These are phyloP conservation scores for Pseudocercospora ulei DNA, from an alignment of 2,329 filamentous ascomycete species.

Conservation along the genomic window DNA sequence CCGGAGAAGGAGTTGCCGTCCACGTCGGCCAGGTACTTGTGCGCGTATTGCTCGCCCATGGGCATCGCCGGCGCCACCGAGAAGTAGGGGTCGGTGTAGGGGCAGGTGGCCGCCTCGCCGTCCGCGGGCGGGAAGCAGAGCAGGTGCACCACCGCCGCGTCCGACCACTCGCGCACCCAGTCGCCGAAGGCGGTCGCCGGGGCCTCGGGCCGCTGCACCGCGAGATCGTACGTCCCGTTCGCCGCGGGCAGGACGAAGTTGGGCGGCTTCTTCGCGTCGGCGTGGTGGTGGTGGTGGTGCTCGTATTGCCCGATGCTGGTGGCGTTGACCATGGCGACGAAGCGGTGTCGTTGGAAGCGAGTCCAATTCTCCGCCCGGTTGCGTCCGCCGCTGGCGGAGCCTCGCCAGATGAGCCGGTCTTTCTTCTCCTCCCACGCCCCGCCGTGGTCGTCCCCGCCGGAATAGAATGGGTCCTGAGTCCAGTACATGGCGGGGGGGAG, in stretches of 20 bases:
- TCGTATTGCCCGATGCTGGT: conserved; percentile 49
- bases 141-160: conserved; percentile 40
- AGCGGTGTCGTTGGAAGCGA: conserved; percentile 65
- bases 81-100: conserved; percentile 41
- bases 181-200: conserved; percentile 29
- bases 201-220: conserved; percentile 23
- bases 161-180: conserved; percentile 37
- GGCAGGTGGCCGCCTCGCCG: conserved; percentile 35
- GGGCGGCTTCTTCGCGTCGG: conserved; percentile 29
- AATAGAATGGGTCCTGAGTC: conserved; percentile 39
- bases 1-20: conserved; percentile 51
- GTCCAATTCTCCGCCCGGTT: conserved; percentile 53
- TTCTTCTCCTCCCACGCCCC: conserved; percentile 39
- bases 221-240: conserved; percentile 35
- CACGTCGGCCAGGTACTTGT: conserved; percentile 63
- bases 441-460: conserved; percentile 36
- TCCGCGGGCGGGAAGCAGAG: conserved; percentile 38
- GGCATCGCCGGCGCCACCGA: conserved; percentile 28
- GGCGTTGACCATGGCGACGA: conserved; percentile 62
- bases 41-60: conserved; percentile 38
- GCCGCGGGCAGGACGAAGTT: conserved; percentile 37
- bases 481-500: conserved; percentile 46
- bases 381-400: conserved; percentile 42
- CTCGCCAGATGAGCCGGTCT: conserved; percentile 41
- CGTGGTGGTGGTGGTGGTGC: conserved; percentile 29